Conservation (phyloP, 2,329 filamentous ascomycete genomes). For the Pseudocercospora musae region DNA sequence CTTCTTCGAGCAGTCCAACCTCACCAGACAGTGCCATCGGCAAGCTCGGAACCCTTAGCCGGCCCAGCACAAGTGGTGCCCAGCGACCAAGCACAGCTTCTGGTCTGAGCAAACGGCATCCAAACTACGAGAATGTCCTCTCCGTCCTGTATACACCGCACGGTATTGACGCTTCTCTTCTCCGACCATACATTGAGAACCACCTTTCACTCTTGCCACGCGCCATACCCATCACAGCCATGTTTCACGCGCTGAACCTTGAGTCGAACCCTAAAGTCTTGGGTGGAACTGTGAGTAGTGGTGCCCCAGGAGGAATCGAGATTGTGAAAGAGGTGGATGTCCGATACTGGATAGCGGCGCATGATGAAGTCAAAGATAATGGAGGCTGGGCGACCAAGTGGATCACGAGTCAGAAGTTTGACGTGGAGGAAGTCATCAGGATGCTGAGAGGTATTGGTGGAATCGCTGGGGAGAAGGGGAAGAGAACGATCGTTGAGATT, state of each 20-base stretch:
- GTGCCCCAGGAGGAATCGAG: slow-evolving; percentile 56
- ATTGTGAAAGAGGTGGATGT: slow-evolving; percentile 55
- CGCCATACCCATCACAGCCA: slow-evolving; percentile 60
- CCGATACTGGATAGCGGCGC: slow-evolving; percentile 59
- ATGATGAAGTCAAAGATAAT: slow-evolving; percentile 59
- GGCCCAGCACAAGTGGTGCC: slow-evolving; percentile 6
- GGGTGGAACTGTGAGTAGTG: slow-evolving; percentile 57
- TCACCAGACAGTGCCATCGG: not conserved
- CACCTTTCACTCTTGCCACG: slow-evolving; percentile 54
- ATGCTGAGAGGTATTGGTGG: slow-evolving; percentile 31
- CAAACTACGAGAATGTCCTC: slow-evolving; percentile 41
- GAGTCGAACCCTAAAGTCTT: slow-evolving; percentile 61
- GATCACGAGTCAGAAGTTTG: slow-evolving; percentile 48
- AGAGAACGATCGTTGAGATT: slow-evolving; percentile 13
- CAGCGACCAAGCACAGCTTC: slow-evolving; percentile 6
- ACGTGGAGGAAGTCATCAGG: slow-evolving; percentile 45
- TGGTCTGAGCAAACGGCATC: slow-evolving; percentile 3
- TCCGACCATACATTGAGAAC: slow-evolving; percentile 55
- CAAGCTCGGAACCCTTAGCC: not conserved
- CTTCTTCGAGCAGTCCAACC: not conserved
- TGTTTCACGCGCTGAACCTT: slow-evolving; percentile 63
- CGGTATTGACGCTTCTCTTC: slow-evolving; percentile 54
- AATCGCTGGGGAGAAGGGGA: slow-evolving; percentile 5
- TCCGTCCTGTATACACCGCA: slow-evolving; percentile 65
- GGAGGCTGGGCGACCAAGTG: slow-evolving; percentile 52